Base-by-base conservation (phyloP, 768 basidiomycete genomes). In the Amanita phalloides region DNA sequence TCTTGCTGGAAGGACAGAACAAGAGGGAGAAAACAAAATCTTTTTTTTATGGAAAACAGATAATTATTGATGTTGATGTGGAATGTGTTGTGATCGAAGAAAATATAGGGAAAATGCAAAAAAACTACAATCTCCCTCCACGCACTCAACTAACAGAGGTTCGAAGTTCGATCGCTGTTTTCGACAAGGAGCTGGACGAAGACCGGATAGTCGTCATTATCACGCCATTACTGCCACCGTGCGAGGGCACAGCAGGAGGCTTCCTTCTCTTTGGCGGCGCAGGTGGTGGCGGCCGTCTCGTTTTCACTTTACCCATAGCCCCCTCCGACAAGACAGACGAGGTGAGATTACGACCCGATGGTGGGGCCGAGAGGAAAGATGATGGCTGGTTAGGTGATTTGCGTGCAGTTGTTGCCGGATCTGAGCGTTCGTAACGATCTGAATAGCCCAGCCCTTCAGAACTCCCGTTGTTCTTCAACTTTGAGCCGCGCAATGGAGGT, bases 211-310 rank as follows among this genome's bases (percentile, higher is more conserved):
- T 70, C 6, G 79, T 80, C 32, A 86, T 80, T 33, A 76, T 78
- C 20, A 72, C 75, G 7, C 78, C 81, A 25, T 43, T 37, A 50
- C 74, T 71, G 17, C n/a, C 3, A 0, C 73, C 74, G 45, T 62
- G 69, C 1, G 74, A 66, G 8, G 87, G 84, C 42, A 83, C 71
- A 13, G 86, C 82, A 32, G 87, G 86, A 1, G 86, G 80, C 57
- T 84, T 85, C 60, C 86, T 68, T 42, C 86, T 72, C 60, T 80
- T 79, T 3, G 75, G 75, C 17, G 84, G 83, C 8, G 81, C 75
- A n/a, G 86, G 81, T 0, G 86, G 82, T 2, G 85, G 75, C 3
- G 75, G 68, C 51, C 79, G 66, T 50, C 76, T 61, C n/a, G 61
- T 62, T 33, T 56, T 56, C 30, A 53, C 49, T 43, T 60, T 55